Percentiles rank a stretch among this genome's conserved stretches.
phyloP scores from a whole-genome alignment of 2,329 filamentous ascomycete species.

The Pseudogymnoascus sp. region DNA sequence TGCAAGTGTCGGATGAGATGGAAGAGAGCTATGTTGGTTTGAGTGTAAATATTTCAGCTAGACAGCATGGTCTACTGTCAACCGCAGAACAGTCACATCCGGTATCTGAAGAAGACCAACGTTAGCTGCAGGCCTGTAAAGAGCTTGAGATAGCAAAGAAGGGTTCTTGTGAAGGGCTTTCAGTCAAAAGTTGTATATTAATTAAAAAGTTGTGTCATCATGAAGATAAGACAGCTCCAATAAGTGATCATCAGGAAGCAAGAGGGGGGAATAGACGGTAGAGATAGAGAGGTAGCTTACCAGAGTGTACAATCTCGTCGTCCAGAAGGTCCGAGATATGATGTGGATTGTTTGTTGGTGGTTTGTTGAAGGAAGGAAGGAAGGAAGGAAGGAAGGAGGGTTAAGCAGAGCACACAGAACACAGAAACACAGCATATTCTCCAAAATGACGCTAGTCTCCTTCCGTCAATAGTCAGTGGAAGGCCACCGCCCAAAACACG shows the following conservation, averaged over 20 bases:
- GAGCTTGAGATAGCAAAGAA: background rate
- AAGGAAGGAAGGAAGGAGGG: background rate
- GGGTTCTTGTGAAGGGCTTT: background rate
- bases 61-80: constrained; percentile 3
- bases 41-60: background rate
- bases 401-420: background rate
- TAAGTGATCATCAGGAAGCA: constrained; percentile 23
- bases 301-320: background rate
- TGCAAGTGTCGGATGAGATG: background rate
- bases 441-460: background rate
- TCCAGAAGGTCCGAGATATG: background rate
- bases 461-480: background rate
- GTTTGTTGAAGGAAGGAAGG: background rate
- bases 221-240: constrained; percentile 33
- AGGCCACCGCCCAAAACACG: background rate
- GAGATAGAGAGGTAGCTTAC: background rate
- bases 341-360: background rate
- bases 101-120: background rate
- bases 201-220: constrained; percentile 26
- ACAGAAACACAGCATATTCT: background rate
- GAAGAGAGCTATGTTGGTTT: background rate
- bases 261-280: background rate
- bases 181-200: constrained; percentile 24
- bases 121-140: constrained; percentile 10
- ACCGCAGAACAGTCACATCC: constrained; percentile 8